Conservation (phyloP, 1,284 basidiomycete genomes). For the Trichosporon sp. region DNA sequence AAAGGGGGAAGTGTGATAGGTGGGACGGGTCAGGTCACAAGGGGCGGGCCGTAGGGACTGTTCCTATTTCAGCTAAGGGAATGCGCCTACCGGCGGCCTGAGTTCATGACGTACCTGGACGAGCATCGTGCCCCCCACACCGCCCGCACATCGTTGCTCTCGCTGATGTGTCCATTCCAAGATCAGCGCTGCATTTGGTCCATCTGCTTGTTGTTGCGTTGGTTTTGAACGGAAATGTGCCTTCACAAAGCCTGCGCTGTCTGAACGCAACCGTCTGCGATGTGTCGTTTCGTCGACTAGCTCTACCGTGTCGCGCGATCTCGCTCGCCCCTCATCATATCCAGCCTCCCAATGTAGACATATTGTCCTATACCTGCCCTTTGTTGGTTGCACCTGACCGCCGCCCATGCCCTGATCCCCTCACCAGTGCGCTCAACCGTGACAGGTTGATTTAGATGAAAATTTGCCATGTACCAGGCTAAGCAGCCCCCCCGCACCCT, state of each 20-base stretch:
- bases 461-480: background rate
- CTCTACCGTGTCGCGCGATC: background rate
- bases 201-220: background rate
- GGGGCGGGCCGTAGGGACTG: slow-evolving; percentile 11
- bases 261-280: no score
- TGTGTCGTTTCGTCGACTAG: no score
- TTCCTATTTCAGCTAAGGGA: slow-evolving; percentile 3
- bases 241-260: background rate
- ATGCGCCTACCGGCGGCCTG: slow-evolving; percentile 2
- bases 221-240: background rate
- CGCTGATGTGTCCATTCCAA: background rate
- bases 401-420: background rate
- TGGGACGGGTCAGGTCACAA: slow-evolving; percentile 1
- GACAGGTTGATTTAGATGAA: background rate
- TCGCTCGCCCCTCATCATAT: background rate
- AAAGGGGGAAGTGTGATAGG: slow-evolving; percentile 3
- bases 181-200: background rate
- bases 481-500: background rate
- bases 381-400: background rate
- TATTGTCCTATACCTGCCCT: background rate
- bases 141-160: background rate
- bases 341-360: background rate
- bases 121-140: background rate
- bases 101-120: slow-evolving; percentile 13
- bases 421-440: background rate